phyloP scores from a whole-genome alignment of 306 rosid species.

The Sindora glabra region DNA sequence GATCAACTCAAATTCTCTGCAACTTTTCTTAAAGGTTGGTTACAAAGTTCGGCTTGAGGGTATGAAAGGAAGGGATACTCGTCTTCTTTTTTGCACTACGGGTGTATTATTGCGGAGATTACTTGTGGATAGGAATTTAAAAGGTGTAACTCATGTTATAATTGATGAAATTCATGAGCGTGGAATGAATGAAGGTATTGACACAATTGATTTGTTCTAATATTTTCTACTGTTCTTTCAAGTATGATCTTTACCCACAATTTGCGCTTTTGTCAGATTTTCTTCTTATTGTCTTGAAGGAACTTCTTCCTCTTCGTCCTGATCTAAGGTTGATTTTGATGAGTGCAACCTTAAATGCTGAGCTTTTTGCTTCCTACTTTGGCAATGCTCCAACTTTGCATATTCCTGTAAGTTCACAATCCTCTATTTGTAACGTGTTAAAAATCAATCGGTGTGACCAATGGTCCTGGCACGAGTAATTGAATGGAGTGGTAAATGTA shows the following conservation, averaged over 20 bases:
- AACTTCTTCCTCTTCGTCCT: slow-evolving; percentile 86
- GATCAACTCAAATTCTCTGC: slow-evolving; percentile 3
- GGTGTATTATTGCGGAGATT: slow-evolving; percentile 92
- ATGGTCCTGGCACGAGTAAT: slow-evolving; percentile 1
- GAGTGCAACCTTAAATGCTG: slow-evolving; percentile 97
- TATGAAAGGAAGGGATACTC: slow-evolving; percentile 87
- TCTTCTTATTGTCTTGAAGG: slow-evolving; percentile 94
- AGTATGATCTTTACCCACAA: slow-evolving; percentile 2
- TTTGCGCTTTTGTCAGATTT: slow-evolving; percentile 63
- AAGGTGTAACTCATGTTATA: slow-evolving; percentile 85
- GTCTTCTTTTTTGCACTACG: slow-evolving; percentile 92
- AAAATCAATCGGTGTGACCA: background rate
- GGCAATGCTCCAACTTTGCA: slow-evolving; percentile 63
- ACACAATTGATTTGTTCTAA: background rate
- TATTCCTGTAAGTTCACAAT: slow-evolving; percentile 59
- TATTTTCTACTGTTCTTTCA: slow-evolving; percentile 16
- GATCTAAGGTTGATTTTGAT: slow-evolving; percentile 81
- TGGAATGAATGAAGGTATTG: slow-evolving; percentile 97
- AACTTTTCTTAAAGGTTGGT: slow-evolving; percentile 57
- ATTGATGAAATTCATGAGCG: slow-evolving; percentile 99
- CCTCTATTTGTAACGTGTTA: background rate
- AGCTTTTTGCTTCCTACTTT: slow-evolving; percentile 86
- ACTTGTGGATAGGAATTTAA: slow-evolving; percentile 73
- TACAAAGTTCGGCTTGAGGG: slow-evolving; percentile 97
- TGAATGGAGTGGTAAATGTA: background rate